These are phyloP conservation scores for Beauveria sp. DNA, from an alignment of 2,329 filamentous ascomycete genomes.

Conservation along the genomic window DNA sequence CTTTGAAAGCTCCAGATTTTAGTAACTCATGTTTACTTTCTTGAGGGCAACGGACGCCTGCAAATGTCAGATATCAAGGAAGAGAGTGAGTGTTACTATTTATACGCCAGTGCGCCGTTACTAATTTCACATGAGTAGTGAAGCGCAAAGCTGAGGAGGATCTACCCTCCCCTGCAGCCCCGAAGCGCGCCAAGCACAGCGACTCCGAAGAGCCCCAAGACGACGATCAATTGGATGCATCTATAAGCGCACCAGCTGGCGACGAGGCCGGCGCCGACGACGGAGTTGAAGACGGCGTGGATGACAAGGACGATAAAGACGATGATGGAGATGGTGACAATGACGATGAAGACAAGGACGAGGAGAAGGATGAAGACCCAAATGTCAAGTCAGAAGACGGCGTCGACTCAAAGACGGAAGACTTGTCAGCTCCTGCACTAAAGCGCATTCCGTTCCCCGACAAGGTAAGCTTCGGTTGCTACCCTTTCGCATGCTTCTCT, in stretches of 20 bases:
- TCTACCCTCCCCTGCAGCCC: constrained; percentile 50
- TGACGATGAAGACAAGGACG: not conserved
- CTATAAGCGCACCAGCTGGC: not conserved
- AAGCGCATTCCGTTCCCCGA: constrained; percentile 80
- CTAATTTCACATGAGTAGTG: constrained; percentile 26
- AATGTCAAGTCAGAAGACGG: constrained; percentile 3
- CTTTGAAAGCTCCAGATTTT: not conserved
- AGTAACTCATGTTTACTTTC: not conserved
- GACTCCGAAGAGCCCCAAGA: constrained; percentile 21
- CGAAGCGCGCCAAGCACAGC: constrained; percentile 57
- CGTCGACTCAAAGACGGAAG: constrained; percentile 23
- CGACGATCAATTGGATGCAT: not conserved
- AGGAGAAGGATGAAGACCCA: not conserved
- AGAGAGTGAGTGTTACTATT: constrained; percentile 26
- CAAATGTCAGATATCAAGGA: constrained; percentile 27
- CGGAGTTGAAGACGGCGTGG: not conserved
- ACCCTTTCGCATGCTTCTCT: not conserved
- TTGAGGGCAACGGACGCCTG: not conserved
- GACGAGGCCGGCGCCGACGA: not conserved
- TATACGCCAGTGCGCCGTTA: not conserved
- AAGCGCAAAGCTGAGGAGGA: constrained; percentile 72
- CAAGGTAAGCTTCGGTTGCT: constrained; percentile 48
- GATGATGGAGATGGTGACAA: not conserved
- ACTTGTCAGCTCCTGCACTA: constrained; percentile 35
- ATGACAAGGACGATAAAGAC: constrained; percentile 1